Evolutionary conservation across 352 stramenopile species (phyloP), one percentile per base, ranked within the genome.

Genomic region (Pilasporangium apinafurcum): DNA sequence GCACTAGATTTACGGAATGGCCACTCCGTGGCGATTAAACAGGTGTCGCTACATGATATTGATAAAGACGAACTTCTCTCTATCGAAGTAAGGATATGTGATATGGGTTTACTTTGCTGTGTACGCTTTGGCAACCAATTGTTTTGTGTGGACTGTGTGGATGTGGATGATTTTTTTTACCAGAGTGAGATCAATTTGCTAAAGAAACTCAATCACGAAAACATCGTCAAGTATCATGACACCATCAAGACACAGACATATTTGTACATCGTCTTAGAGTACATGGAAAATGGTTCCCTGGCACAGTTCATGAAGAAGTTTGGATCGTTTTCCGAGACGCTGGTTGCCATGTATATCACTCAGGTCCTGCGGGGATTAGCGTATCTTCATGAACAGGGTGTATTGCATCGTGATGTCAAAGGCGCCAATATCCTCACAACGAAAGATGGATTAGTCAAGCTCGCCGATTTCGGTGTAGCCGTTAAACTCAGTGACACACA

Each of bases 181-280:
- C 24, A 94, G 66, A 83, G 63, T 49, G 91, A 98, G 64, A 95
- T 97, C 51, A 90, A 83, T 45, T 61, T 98, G 42, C 68, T 98
- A 33, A 80, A 84, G 44, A 96, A 96, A 57, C 65, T 98, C 14
- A 91, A 97, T 31, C 92, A 98, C 48, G 79, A 90, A 37, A 98
- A 98, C 61, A 97, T 98, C 33, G 92, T 98, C 53, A 96, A 96
- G 67, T 97, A 97, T 63, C 82, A 94, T 53, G 90, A 97, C 65
- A 96, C 86, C 21, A 95, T 98, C 64, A 83, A 86, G 58, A 91
- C 80, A 33, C 71, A 87, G 36, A 65, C 68, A 24, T 83, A 61
- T 17, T 51, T 95, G 16, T 88, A 92, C 52, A 95, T 95, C 49
- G 78, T 95, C 32, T 62, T 95, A 12, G 83, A 95, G 59, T 97